Conservation (phyloP, 139 green algal genomes). For the Tetradesmus lagerheimii region DNA sequence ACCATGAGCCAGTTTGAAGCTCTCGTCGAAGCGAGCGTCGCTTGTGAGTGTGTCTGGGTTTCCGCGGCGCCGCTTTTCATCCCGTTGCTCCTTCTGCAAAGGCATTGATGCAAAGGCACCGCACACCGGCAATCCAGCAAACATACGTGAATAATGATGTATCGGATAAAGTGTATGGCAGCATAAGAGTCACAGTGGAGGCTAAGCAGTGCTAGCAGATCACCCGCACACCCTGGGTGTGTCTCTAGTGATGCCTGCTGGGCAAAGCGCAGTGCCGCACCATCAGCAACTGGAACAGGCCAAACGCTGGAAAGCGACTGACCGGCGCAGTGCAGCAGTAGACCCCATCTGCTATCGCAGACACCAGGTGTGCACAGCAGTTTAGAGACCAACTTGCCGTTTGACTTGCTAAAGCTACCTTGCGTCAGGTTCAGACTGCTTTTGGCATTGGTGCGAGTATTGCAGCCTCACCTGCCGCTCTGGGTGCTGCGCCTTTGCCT, state of each 20-base stretch:
- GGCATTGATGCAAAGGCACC: too few species aligned
- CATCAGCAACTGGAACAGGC: neutral
- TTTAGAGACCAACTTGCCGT: too few species aligned
- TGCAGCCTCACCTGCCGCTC: slow-evolving; percentile 65
- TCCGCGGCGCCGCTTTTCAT: slow-evolving; percentile 64
- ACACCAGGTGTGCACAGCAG: too few species aligned
- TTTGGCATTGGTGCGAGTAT: too few species aligned
- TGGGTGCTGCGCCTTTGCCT: slow-evolving; percentile 59
- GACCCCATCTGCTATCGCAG: neutral
- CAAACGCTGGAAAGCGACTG: neutral
- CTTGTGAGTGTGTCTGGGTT: slow-evolving; percentile 79
- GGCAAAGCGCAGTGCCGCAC: neutral
- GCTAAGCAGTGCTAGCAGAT: too few species aligned
- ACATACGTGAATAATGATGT: neutral
- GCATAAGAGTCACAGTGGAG: too few species aligned
- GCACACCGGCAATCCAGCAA: too few species aligned
- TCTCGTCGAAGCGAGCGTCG: slow-evolving; percentile 86
- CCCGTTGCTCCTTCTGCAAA: slow-evolving; percentile 63
- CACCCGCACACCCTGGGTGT: too few species aligned
- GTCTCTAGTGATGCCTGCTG: too few species aligned
- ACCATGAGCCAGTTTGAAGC: slow-evolving; percentile 73
- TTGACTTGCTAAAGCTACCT: too few species aligned
- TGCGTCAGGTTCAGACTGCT: too few species aligned
- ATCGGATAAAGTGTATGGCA: too few species aligned
- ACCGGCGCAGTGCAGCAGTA: neutral